Base-by-base conservation (phyloP, 1,284 basidiomycete species). In the Megacollybia platyphylla region DNA sequence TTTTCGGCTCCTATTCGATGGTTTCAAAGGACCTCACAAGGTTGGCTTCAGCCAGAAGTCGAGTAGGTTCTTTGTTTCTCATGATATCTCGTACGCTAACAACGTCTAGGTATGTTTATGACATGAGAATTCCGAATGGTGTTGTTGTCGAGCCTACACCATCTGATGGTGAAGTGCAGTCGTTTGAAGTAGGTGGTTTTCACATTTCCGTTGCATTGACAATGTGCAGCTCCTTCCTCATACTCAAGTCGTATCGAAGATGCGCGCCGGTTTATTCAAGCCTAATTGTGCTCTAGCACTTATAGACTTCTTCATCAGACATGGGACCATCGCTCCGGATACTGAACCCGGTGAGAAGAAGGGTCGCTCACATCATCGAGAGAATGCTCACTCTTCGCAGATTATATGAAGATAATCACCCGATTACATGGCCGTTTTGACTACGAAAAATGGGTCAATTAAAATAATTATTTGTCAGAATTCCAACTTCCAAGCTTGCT, bases 141-240 rank as follows among this genome's bases (percentile, higher is more conserved):
- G 54, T 63, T 11, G 70, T 76, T 47, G 78, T 87, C 48, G 62
- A 70, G 34, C 87, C 88, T 0, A 70, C 67, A 39, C 92, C 92
- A 0, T 68, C 79, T 31, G 94, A 97, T 51, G 91, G 87, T 27
- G 94, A 97, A 58, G 93, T 97, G 4, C 90, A 96, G 55, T 82
- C 73, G 1, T 97, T 97, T 53, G 79, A 84, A 64, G 86, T 84
- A 44, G 46, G 61, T 49, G 20, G 7, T 20, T 3, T 13, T 15
- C 15, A 31, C 10, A 11, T 11, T 38, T 13, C 8, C 11, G 36
- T 32, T 20, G 13, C 29, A 13, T 36, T 13, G 7, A 39, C 18
- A 28, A 26, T 3, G 45, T 29, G 11, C 9, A 41, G n/a, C 5
- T 34, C 18, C 28, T 15, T 8, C 57, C 72, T 1, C 61, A 82